Percentiles rank a stretch among this genome's conserved stretches.
These are phyloP conservation scores for Coffea canephora DNA, from an alignment of 257 asterid genomes.

Conservation along the genomic window DNA sequence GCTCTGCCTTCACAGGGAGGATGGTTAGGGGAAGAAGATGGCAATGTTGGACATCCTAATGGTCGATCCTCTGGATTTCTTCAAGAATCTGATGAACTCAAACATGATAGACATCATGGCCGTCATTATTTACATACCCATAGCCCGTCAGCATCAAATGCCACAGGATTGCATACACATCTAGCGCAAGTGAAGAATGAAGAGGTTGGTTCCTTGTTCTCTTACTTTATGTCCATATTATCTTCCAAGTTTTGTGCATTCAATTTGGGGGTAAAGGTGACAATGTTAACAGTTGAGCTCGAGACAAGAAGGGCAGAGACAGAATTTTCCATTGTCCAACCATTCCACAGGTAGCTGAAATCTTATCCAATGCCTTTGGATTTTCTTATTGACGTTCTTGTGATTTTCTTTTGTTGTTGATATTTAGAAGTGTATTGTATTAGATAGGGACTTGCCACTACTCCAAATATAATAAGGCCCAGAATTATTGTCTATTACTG, in stretches of 20 bases:
- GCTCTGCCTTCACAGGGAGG: constrained; percentile 60
- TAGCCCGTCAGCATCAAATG: constrained; percentile 39
- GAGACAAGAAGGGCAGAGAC: constrained; percentile 36
- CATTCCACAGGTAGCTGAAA: constrained; percentile 42
- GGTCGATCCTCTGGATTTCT: constrained; percentile 41
- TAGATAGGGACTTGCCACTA: not conserved
- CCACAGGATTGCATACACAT: constrained; percentile 35
- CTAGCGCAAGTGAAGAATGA: constrained; percentile 49
- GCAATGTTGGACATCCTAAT: constrained; percentile 36
- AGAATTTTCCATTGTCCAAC: constrained; percentile 29
- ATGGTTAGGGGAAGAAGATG: constrained; percentile 59
- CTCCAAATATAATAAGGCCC: not conserved
- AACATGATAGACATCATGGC: constrained; percentile 43
- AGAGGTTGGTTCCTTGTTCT: constrained; percentile 50
- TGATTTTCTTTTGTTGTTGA: not conserved
- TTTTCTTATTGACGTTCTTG: not conserved
- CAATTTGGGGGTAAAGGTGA: constrained; percentile 20
- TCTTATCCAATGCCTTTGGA: not conserved
- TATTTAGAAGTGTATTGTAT: not conserved
- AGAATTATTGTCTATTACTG: not conserved
- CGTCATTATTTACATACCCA: constrained; percentile 46
- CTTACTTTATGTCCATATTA: constrained; percentile 7
- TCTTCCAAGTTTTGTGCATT: constrained; percentile 4
- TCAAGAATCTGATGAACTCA: constrained; percentile 42
- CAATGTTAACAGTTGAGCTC: constrained; percentile 42